Evolutionary conservation across 2,329 filamentous ascomycete genomes (phyloP).

Genomic region (Phialocephala sp.): DNA sequence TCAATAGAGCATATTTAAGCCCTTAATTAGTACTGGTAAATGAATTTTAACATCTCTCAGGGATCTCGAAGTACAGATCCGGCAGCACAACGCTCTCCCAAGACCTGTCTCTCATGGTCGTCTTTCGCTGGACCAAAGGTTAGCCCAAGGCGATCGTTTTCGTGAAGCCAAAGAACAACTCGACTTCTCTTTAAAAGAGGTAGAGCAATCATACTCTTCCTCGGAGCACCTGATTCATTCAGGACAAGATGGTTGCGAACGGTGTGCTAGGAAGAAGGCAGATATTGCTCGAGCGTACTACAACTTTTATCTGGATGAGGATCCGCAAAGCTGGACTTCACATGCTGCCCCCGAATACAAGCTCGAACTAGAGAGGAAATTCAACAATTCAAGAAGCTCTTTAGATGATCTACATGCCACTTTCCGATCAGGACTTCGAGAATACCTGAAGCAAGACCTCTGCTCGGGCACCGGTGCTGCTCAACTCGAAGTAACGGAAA

Average conservation of each 20-base stretch:
- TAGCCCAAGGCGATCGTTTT: conserved; percentile 35
- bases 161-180: conserved; percentile 33
- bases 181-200: conserved; percentile 29
- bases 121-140: conserved; percentile 34
- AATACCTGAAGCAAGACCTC: conserved; percentile 36
- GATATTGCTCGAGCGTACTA: conserved; percentile 37
- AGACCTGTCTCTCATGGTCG: conserved; percentile 26
- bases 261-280: conserved; percentile 34
- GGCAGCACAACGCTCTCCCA: conserved; percentile 10
- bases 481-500: neutral
- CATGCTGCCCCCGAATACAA: conserved; percentile 28
- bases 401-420: conserved; percentile 35
- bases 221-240: conserved; percentile 31
- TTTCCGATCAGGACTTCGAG: conserved; percentile 33
- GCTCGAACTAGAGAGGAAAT: conserved; percentile 31
- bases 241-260: conserved; percentile 34
- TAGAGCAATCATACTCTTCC: conserved; percentile 28
- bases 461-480: conserved; percentile 21
- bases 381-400: conserved; percentile 30
- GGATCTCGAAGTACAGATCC: conserved; percentile 29
- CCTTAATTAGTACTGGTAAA: neutral
- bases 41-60: conserved; percentile 17
- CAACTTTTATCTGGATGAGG: conserved; percentile 37
- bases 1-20: neutral
- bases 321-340: conserved; percentile 34